Evolutionary conservation across 345 rosid genomes (phyloP).

Genomic region (Reutealis trisperma): DNA sequence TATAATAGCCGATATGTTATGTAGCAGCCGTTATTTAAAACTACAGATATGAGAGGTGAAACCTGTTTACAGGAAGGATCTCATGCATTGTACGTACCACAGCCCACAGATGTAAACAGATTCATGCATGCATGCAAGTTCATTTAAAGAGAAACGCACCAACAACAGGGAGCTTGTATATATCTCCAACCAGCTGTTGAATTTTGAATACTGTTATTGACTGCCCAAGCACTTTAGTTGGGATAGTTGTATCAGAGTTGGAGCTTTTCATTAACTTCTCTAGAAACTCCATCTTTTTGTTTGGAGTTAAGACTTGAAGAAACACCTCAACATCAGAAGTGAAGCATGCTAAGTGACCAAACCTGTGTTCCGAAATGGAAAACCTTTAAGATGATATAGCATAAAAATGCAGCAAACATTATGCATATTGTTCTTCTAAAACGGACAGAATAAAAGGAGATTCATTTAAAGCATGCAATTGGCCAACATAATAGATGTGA

Average conservation of each 20-base stretch:
- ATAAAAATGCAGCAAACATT: background rate
- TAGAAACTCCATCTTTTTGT: constrained; percentile 56
- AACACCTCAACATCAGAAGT: constrained; percentile 72
- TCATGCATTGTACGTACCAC: background rate
- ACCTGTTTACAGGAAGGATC: background rate
- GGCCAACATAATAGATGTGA: background rate
- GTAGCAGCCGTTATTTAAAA: too few species aligned
- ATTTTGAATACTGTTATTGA: constrained; percentile 64
- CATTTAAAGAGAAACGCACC: constrained; percentile 50
- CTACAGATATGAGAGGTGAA: background rate
- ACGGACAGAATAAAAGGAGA: background rate
- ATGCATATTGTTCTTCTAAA: background rate
- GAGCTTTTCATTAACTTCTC: constrained; percentile 49
- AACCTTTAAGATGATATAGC: constrained; percentile 14
- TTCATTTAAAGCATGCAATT: background rate
- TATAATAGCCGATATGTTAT: too few species aligned
- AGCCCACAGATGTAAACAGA: background rate
- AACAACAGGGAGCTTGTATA: constrained; percentile 43
- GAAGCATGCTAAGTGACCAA: constrained; percentile 93
- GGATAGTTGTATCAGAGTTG: constrained; percentile 35
- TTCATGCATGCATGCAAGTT: background rate
- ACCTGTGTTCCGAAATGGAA: constrained; percentile 49
- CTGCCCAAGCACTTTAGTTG: constrained; percentile 73
- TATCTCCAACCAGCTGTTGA: constrained; percentile 65
- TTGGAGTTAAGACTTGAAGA: constrained; percentile 66